Evolutionary conservation across 192 early-diverging fungal species (phyloP), one percentile per base, ranked within the genome.

Genomic region (Backusella liffmaniae): DNA sequence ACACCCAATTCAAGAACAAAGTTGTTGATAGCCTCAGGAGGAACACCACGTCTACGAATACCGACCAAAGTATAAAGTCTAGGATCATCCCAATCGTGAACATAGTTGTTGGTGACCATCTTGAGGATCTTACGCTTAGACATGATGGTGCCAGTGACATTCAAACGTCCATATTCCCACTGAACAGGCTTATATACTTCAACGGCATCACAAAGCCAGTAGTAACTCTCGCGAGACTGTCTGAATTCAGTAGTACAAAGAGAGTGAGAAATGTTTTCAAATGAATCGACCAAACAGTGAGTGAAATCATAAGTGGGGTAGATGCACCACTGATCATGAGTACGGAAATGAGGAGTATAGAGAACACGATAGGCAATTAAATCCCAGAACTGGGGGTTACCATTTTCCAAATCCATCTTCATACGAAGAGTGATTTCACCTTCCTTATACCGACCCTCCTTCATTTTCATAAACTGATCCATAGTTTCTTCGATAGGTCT

Each of bases 291-390:
- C 21, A 99, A 88, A 77, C 98, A 99, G 83, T 99, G 98, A 4
- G 97, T 97, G 82, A 92, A 99, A 83, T 99, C 98, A 80, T 99
- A 99, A 10, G 97, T 99, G 65, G 97, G 98, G 82, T 99, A 99
- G 82, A 99, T 95, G 78, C 98, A 95, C 98, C 98, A 99, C 65
- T 93, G 82, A 53, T 90, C 84, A 44, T 93, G 96, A 34, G 98
- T 99, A 49, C 98, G 91, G 83, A 93, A 92, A 83, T 99, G 98
- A 51, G 91, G 91, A 12, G 96, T 89, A 74, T 93, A 95, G 67
- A 96, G 71, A 49, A 99, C 92, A 71, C 98, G 94, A 84, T 99
- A 99, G 21, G 98, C 98, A 44, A 98, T 93, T 79, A 97, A 85
- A 78, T 99, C 97, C 98, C 98, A 99, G 89, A 99, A 98, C 88